A percentile compares a stretch with the other conserved stretches of the same genome.
These are phyloP conservation scores for Penicillium hesseltinei DNA, from an alignment of 2,329 filamentous ascomycete genomes.

Conservation along the genomic window DNA sequence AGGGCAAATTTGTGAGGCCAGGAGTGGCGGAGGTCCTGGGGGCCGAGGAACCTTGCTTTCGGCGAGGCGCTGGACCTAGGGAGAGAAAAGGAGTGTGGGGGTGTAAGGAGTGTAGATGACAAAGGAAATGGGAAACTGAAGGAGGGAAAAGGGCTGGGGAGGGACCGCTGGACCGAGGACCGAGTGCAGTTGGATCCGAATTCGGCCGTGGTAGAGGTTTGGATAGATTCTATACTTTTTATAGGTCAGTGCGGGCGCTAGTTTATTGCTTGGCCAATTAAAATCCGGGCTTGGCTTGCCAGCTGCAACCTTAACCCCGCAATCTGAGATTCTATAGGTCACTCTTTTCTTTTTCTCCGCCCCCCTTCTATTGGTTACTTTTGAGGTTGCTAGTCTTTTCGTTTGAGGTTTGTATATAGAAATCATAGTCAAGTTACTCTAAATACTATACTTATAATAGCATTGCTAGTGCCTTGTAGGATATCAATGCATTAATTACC, in stretches of 20 bases:
- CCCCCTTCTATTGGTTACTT: neutral
- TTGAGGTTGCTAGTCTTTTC: neutral
- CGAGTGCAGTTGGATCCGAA: too few relatives aligned
- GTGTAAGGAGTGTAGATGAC: too few relatives aligned
- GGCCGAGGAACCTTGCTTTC: too few relatives aligned
- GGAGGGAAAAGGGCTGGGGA: too few relatives aligned
- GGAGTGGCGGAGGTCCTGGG: too few relatives aligned
- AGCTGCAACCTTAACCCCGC: slow-evolving; percentile 31
- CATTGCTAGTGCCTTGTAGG: neutral
- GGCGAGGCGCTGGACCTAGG: too few relatives aligned
- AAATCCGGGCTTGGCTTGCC: slow-evolving; percentile 3
- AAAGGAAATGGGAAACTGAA: too few relatives aligned
- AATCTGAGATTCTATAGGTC: slow-evolving; percentile 8
- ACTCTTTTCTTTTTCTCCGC: neutral
- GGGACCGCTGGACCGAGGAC: too few relatives aligned
- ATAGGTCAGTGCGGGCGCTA: slow-evolving; percentile 7
- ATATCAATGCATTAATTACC: neutral
- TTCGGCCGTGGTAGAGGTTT: neutral
- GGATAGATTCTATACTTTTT: slow-evolving; percentile 1
- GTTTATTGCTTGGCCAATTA: slow-evolving; percentile 2
- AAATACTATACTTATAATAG: neutral
- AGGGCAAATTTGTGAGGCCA: too few relatives aligned
- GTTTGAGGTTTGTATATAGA: neutral
- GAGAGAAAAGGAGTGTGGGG: too few relatives aligned
- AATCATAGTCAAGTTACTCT: too few relatives aligned